Percentiles rank a stretch among this genome's conserved stretches.
phyloP scores from a whole-genome alignment of 805 yeast genomes.

The Maudiozyma bulderi region DNA sequence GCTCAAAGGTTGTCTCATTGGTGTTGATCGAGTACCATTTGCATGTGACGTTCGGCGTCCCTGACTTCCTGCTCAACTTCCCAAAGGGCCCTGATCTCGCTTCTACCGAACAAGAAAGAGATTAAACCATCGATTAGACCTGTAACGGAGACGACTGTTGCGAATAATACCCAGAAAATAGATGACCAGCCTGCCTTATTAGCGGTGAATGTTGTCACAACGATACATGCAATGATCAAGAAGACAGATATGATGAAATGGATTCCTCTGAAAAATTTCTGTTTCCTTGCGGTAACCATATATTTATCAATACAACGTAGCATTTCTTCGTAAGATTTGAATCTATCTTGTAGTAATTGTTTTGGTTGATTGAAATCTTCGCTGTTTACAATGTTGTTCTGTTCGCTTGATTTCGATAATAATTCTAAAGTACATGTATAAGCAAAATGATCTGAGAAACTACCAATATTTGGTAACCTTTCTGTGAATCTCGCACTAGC shows the following conservation, averaged over 20 bases:
- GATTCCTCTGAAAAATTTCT: conserved; percentile 50
- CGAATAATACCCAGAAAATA: conserved; percentile 51
- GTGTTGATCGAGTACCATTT: not conserved
- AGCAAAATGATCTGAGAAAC: conserved; percentile 91
- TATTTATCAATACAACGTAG: conserved; percentile 39
- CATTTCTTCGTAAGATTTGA: conserved; percentile 40
- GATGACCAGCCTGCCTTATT: conserved; percentile 49
- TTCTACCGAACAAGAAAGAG: conserved; percentile 67
- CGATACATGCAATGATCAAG: conserved; percentile 41
- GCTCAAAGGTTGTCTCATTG: not conserved
- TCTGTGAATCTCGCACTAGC: conserved; percentile 74
- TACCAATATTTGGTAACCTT: conserved; percentile 52
- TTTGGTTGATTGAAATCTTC: not conserved
- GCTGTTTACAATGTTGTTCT: not conserved
- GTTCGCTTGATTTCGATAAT: not conserved
- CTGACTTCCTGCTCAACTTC: conserved; percentile 70
- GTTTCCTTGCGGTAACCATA: conserved; percentile 45
- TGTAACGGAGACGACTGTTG: conserved; percentile 47
- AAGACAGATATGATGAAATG: conserved; percentile 55
- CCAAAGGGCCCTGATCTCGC: conserved; percentile 65
- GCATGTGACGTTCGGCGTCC: conserved; percentile 22
- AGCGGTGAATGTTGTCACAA: conserved; percentile 53
- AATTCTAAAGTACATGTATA: conserved; percentile 40
- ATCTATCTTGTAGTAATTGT: conserved; percentile 10
- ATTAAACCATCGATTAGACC: conserved; percentile 73